Evolutionary conservation across 2,329 filamentous ascomycete species (phyloP).

Genomic region (Fusarium nygamai): DNA sequence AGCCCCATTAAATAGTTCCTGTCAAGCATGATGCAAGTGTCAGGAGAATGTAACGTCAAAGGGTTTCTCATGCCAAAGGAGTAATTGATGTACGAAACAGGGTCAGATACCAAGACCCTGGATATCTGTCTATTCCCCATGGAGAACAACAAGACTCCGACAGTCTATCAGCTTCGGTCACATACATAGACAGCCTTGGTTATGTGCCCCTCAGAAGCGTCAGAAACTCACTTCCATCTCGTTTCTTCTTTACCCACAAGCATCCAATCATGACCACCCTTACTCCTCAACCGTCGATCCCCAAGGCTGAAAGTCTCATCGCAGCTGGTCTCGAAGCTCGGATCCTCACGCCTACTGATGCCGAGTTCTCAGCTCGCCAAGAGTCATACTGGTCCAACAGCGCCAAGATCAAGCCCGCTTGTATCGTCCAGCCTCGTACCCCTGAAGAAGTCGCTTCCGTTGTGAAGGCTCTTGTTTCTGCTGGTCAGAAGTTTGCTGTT

Average conservation of each 20-base stretch:
- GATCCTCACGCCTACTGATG: slow-evolving; percentile 6
- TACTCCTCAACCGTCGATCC: not conserved
- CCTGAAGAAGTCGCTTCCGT: slow-evolving; percentile 8
- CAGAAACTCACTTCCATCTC: not conserved
- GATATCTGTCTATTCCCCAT: not conserved
- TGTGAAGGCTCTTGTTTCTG: slow-evolving; percentile 18
- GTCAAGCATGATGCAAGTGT: not conserved
- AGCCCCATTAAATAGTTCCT: not conserved
- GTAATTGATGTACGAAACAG: not conserved
- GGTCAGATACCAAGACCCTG: not conserved
- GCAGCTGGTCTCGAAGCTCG: slow-evolving; percentile 17
- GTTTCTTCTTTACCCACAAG: not conserved
- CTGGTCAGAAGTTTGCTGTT: slow-evolving; percentile 12
- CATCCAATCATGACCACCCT: slow-evolving; percentile 8
- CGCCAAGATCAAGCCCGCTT: slow-evolving; percentile 26
- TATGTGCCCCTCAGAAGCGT: not conserved
- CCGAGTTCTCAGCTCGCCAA: slow-evolving; percentile 21
- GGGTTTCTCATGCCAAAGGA: not conserved
- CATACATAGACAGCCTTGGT: not conserved
- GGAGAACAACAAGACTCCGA: not conserved
- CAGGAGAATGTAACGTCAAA: not conserved
- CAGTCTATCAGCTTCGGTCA: not conserved
- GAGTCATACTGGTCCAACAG: slow-evolving; percentile 35
- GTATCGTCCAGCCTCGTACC: slow-evolving; percentile 20
- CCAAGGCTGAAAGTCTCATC: slow-evolving; percentile 8